Conservation (phyloP, 345 rosid genomes). For the Camelina laxa region DNA sequence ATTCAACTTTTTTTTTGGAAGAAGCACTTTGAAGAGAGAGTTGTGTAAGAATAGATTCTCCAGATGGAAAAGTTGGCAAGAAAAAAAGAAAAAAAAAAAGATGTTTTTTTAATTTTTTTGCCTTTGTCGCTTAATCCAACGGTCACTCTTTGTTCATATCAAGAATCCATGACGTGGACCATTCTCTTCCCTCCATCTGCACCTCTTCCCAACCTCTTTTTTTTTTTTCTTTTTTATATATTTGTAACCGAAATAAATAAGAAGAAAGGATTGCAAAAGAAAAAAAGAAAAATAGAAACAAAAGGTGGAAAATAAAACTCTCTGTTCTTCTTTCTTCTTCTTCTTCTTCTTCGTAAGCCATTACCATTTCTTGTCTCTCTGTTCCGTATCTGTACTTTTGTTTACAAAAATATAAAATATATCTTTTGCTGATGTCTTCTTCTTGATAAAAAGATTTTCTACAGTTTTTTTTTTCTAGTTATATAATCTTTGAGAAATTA, state of each 20-base stretch:
- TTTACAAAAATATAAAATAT: constrained; percentile 3
- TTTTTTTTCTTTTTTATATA: constrained; percentile 7
- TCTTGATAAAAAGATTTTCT: background rate
- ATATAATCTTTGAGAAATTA: background rate
- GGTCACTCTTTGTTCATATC: background rate
- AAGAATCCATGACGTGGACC: constrained; percentile 38
- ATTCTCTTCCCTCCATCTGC: constrained; percentile 11
- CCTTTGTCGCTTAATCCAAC: constrained; percentile 30
- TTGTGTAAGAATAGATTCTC: constrained; percentile 49
- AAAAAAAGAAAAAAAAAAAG: background rate
- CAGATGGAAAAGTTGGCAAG: constrained; percentile 39
- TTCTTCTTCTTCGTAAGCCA: constrained; percentile 41
- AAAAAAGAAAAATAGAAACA: background rate
- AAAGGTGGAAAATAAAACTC: constrained; percentile 2
- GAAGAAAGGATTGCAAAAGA: background rate
- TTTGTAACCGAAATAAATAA: constrained; percentile 16
- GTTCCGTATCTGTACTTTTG: constrained; percentile 32
- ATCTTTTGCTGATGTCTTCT: constrained; percentile 21
- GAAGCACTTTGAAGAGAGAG: constrained; percentile 30
- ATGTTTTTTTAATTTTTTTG: background rate
- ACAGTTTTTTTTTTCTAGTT: background rate
- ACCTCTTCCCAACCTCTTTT: constrained; percentile 30
- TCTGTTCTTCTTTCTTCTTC: constrained; percentile 40
- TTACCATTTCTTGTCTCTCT: constrained; percentile 32
- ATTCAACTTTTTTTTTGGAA: background rate